phyloP scores from a whole-genome alignment of 2,329 filamentous ascomycete genomes.

The Eutypa lata region DNA sequence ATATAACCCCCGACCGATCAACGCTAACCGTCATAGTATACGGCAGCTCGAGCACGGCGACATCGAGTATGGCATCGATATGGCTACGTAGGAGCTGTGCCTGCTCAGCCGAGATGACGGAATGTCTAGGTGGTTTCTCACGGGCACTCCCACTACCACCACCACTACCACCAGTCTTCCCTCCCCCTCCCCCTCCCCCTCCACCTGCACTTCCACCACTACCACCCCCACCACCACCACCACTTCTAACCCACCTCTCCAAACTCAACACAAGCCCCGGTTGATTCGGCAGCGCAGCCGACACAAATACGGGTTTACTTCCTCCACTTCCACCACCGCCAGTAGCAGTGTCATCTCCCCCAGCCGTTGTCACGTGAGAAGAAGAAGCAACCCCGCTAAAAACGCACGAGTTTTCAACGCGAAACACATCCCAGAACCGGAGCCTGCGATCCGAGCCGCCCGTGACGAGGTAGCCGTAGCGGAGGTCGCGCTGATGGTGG shows the following conservation, averaged over 20 bases:
- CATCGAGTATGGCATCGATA: slow-evolving; percentile 81
- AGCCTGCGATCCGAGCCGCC: slow-evolving; percentile 88
- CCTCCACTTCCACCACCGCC: too few species aligned
- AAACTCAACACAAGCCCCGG: slow-evolving; percentile 57
- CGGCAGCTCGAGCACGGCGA: slow-evolving; percentile 82
- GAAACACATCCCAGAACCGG: slow-evolving; percentile 86
- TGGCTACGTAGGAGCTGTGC: slow-evolving; percentile 83
- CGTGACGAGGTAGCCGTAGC: slow-evolving; percentile 80
- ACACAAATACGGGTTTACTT: slow-evolving; percentile 61
- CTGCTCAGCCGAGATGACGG: slow-evolving; percentile 84
- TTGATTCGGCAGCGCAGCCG: slow-evolving; percentile 50
- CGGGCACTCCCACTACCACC: not conserved
- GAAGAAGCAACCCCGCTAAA: slow-evolving; percentile 67
- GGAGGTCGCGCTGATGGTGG: slow-evolving; percentile 68
- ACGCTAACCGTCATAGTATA: slow-evolving; percentile 92
- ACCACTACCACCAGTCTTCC: slow-evolving; percentile 11
- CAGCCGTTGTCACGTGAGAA: slow-evolving; percentile 34
- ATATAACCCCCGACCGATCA: slow-evolving; percentile 84
- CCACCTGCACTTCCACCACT: slow-evolving; percentile 25
- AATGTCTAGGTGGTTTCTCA: slow-evolving; percentile 63
- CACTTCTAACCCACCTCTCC: slow-evolving; percentile 52
- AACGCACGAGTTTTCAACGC: slow-evolving; percentile 73
- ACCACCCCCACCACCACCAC: slow-evolving; percentile 25
- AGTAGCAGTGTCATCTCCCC: too few species aligned
- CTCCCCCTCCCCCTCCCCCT: slow-evolving; percentile 13